Evolutionary conservation across 73 alveolate species (phyloP), one percentile per base, ranked within the genome.

Genomic region (Urostyla sp.): DNA sequence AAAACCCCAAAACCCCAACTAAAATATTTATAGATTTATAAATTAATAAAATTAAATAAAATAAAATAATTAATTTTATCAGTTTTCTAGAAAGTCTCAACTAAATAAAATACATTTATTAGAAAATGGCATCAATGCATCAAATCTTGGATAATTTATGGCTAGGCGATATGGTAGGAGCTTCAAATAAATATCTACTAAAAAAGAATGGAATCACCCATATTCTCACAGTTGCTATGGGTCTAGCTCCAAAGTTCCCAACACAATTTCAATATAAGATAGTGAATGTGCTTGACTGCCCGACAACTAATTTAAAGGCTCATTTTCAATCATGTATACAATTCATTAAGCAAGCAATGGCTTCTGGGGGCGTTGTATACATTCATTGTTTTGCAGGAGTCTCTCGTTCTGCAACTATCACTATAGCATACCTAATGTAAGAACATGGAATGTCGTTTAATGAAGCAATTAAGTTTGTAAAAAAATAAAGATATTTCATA

Each of bases 321-420:
- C 93, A 87, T 83, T 55, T 84, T 57, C 90, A 85, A 85, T 91
- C 26, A 44, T 90, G 90, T 80, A 84, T 90, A 74, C 89, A 54
- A 61, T 85, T 77, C 45, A 76, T 85, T 26, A 60, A 53, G 26
- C 55, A 92, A 61, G 97, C 95, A 59, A 75, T 94, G 61, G 75
- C 92, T 85, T 38, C 76, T 82, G 79, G 92, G 36, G 94, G 98
- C 56, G 61, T 66, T 30, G 96, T 95, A 6, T 89, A 91, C 49
- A 96, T 94, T 0, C 98, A 94, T 84, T 93, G 99, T 44, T 95
- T 87, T 90, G 95, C 97, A 43, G 99, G 99, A 11, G 96, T 96
- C n/a, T 96, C 99, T 20, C 80, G 99, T 69, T 79, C 95, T 53
- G 95, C 99, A 0, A 67, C 98, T 0, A 89, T 95, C 34, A 94